A percentile compares a stretch with the other conserved stretches of the same genome.
phyloP scores from a whole-genome alignment of 2,329 filamentous ascomycete genomes.

The Paraconiothyrium sp. region DNA sequence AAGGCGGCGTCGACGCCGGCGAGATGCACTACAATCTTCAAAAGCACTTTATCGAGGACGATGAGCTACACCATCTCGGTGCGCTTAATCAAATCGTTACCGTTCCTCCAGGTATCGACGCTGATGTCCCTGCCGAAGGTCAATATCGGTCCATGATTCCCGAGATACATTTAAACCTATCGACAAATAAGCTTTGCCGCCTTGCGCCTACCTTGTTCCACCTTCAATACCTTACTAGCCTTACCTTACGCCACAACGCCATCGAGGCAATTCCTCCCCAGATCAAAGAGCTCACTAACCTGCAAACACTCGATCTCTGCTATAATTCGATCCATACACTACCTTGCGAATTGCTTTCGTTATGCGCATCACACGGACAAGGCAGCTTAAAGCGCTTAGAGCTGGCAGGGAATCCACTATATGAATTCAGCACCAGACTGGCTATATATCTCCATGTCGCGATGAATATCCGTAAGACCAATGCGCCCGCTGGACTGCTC shows the following conservation, averaged over 20 bases:
- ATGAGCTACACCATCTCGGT: constrained; percentile 36
- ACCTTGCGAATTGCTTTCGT: constrained; percentile 37
- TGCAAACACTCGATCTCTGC: constrained; percentile 34
- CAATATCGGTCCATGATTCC: constrained; percentile 45
- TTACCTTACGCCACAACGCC: constrained; percentile 34
- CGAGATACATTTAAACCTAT: constrained; percentile 34
- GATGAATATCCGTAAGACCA: too few species aligned
- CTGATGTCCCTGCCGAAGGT: constrained; percentile 35
- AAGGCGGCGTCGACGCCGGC: constrained; percentile 27
- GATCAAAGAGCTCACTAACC: constrained; percentile 31
- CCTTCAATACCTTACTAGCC: constrained; percentile 36
- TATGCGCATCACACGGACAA: constrained; percentile 28
- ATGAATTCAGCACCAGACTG: constrained; percentile 10
- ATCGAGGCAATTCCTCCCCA: constrained; percentile 41
- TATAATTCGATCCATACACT: constrained; percentile 35
- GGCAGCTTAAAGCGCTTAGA: constrained; percentile 26
- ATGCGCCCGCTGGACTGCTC: too few species aligned
- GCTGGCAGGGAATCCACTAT: constrained; percentile 29
- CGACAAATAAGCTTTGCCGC: constrained; percentile 30
- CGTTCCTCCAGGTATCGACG: constrained; percentile 32
- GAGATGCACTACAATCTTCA: constrained; percentile 23
- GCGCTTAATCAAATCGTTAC: constrained; percentile 39
- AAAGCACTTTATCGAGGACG: constrained; percentile 26
- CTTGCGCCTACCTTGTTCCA: constrained; percentile 38
- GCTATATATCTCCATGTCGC: background rate